Conservation (phyloP, 345 rosid genomes). For the Acer yangbiense region DNA sequence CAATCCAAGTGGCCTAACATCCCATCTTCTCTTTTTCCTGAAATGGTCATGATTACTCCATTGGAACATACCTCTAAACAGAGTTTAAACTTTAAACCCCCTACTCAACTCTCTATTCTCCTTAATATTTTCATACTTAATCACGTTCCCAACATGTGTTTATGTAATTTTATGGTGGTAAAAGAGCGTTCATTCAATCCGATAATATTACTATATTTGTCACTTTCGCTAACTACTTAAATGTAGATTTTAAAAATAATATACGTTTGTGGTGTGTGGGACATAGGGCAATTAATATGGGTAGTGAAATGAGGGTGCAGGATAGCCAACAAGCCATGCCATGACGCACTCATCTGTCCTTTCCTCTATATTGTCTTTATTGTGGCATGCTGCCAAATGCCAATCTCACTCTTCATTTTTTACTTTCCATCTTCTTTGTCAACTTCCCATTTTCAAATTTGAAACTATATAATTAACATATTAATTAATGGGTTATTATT, state of each 20-base stretch:
- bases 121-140: too few species aligned
- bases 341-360: neutral
- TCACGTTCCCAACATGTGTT: too few species aligned
- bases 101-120: neutral
- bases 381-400: neutral
- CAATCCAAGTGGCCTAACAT: neutral
- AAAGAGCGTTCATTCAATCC: too few species aligned
- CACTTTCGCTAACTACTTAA: too few species aligned
- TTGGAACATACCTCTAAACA: neutral
- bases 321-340: neutral
- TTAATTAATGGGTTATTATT: too few species aligned
- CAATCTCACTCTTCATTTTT: neutral
- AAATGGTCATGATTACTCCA: neutral
- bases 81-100: neutral
- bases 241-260: too few species aligned
- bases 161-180: too few species aligned
- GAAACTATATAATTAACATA: too few species aligned
- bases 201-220: too few species aligned
- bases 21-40: slow-evolving; percentile 12
- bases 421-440: neutral
- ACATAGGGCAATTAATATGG: neutral
- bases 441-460: neutral
- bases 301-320: too few species aligned
- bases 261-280: too few species aligned
- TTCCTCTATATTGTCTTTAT: too few species aligned